These are phyloP conservation scores for Earliella scabrosa DNA, from an alignment of 1,284 basidiomycete species.

Conservation along the genomic window DNA sequence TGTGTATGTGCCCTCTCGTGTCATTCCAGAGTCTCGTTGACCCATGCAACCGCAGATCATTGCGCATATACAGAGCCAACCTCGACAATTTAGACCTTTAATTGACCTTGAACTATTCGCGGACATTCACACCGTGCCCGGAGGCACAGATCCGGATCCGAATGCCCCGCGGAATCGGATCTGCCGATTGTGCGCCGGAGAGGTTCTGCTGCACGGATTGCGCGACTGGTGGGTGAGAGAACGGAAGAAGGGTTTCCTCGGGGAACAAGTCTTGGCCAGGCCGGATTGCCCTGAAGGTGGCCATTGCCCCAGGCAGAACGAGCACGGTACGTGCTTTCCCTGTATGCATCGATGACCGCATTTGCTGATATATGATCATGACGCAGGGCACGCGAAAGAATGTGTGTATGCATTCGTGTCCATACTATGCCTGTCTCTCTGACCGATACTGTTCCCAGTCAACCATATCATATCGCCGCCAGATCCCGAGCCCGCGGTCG, in stretches of 20 bases:
- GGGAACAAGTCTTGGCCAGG: constrained; percentile 52
- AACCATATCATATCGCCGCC: constrained; percentile 50
- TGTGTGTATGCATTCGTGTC: constrained; percentile 51
- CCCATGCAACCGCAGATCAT: constrained; percentile 52
- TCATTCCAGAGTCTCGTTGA: neutral
- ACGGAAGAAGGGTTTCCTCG: constrained; percentile 65
- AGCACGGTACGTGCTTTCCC: constrained; percentile 55
- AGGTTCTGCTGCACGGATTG: constrained; percentile 73
- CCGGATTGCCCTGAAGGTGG: constrained; percentile 68
- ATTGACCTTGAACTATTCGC: constrained; percentile 70
- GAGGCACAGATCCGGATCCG: constrained; percentile 57
- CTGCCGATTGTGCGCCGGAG: constrained; percentile 72
- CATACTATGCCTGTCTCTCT: neutral
- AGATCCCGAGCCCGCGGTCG: constrained; percentile 11
- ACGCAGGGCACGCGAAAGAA: constrained; percentile 67
- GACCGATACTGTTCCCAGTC: constrained; percentile 36
- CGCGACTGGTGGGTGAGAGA: constrained; percentile 82
- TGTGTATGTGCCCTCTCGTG: neutral
- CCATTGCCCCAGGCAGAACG: constrained; percentile 59
- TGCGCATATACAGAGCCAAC: constrained; percentile 58
- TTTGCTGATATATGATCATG: neutral
- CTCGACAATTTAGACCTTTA: constrained; percentile 63
- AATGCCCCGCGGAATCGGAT: constrained; percentile 58
- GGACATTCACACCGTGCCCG: constrained; percentile 61
- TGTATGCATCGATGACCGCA: neutral